A percentile compares a stretch with the other conserved stretches of the same genome.
Conservation (phyloP, 352 stramenopile genomes). For the Globisporangium acanthophoron region DNA sequence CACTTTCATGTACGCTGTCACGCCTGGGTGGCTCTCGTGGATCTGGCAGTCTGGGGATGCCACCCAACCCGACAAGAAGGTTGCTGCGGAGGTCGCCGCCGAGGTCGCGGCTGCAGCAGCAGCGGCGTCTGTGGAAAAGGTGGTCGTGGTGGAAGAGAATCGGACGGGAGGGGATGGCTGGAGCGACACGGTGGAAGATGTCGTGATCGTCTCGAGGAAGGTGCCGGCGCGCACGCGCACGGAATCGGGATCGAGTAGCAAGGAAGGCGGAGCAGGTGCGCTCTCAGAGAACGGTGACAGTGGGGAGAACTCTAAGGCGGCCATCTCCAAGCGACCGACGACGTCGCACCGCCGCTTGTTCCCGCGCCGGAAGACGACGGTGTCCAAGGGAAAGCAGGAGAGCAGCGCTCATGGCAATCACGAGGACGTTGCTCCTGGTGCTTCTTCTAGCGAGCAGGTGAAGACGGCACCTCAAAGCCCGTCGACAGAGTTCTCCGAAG, state of each 20-base stretch:
- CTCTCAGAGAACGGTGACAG: background rate
- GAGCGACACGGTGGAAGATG: slow-evolving; percentile 3
- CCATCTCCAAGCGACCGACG: background rate
- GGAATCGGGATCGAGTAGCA: background rate
- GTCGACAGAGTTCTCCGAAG: slow-evolving; percentile 21
- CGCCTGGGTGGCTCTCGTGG: slow-evolving; percentile 68
- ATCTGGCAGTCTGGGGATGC: slow-evolving; percentile 42
- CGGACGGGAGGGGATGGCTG: background rate
- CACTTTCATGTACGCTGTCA: slow-evolving; percentile 77
- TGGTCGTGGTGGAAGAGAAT: slow-evolving; percentile 24
- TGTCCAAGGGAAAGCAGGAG: background rate
- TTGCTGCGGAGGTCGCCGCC: slow-evolving; percentile 21
- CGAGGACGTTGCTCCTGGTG: too few relatives aligned
- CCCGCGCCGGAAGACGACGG: background rate
- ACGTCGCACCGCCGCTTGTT: slow-evolving; percentile 4
- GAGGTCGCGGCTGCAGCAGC: slow-evolving; percentile 1
- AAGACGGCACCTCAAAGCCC: background rate
- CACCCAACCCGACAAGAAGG: background rate
- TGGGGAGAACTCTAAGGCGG: background rate
- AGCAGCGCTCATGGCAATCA: background rate
- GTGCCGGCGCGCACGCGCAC: background rate
- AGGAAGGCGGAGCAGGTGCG: too few relatives aligned
- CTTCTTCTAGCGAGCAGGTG: background rate
- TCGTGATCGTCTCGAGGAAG: slow-evolving; percentile 6
- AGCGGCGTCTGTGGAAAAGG: slow-evolving; percentile 10